Percentiles rank a stretch among this genome's conserved stretches.
Conservation (phyloP, 305 asterid genomes). For the Ilex paraguariensis region DNA sequence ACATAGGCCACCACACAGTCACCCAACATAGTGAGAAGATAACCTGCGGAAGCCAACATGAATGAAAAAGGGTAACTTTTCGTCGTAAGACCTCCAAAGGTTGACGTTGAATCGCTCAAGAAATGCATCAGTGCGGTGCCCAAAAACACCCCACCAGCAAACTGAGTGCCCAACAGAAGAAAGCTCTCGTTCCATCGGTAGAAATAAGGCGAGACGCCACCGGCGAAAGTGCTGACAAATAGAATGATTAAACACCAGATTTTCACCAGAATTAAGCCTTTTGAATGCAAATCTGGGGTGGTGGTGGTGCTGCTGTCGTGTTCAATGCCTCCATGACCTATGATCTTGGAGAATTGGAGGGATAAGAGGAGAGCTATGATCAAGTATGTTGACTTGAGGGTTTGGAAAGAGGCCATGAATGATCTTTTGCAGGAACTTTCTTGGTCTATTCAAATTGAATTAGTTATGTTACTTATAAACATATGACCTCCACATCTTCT, state of each 20-base stretch:
- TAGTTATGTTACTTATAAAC: no score
- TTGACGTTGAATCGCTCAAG: background rate
- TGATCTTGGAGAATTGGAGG: no score
- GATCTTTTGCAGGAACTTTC: no score
- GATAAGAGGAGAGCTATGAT: no score
- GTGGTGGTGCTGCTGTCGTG: no score
- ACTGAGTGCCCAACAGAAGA: background rate
- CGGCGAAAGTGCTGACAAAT: background rate
- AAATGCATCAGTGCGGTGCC: background rate
- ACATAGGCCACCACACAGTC: constrained; percentile 47
- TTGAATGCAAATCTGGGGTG: no score
- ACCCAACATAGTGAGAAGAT: constrained; percentile 76
- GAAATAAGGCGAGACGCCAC: background rate
- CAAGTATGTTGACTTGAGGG: no score
- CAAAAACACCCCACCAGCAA: constrained; percentile 1
- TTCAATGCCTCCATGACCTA: no score
- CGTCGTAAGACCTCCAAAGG: constrained; percentile 25
- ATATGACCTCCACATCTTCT: no score
- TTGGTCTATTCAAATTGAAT: no score
- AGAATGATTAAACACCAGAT: background rate
- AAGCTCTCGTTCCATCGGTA: background rate
- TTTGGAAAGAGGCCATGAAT: no score
- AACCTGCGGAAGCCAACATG: constrained; percentile 80
- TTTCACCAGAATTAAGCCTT: background rate
- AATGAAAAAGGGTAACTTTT: constrained; percentile 72